A percentile compares a stretch with the other conserved stretches of the same genome.
These are phyloP conservation scores for Hammondia hammondi DNA, from an alignment of 169 alveolate genomes.

Conservation along the genomic window DNA sequence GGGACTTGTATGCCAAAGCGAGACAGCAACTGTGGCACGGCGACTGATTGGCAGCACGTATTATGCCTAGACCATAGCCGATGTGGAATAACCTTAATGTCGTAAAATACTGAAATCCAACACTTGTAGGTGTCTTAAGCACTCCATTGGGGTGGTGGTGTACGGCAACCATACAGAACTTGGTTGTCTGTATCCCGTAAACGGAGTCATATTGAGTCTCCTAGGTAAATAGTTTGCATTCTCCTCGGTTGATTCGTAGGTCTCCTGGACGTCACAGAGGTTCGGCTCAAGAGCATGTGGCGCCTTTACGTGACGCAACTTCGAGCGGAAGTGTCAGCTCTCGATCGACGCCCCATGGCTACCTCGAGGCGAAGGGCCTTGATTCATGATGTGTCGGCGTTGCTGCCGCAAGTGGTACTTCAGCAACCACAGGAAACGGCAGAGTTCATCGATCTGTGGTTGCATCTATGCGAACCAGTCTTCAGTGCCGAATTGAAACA, in stretches of 20 bases:
- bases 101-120: too few species aligned
- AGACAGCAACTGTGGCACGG: too few species aligned
- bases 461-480: constrained; percentile 1
- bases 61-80: too few species aligned
- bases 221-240: background rate
- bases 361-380: background rate
- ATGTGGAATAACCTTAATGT: too few species aligned
- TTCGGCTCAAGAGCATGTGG: background rate
- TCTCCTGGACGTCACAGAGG: background rate
- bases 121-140: too few species aligned
- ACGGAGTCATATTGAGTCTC: too few species aligned
- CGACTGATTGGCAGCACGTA: too few species aligned
- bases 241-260: background rate
- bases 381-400: background rate
- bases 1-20: too few species aligned
- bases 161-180: too few species aligned
- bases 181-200: background rate
- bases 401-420: constrained; percentile 33
- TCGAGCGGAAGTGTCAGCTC: background rate
- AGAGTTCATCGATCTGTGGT: background rate
- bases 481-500: background rate
- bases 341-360: background rate
- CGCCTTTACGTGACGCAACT: background rate
- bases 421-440: constrained; percentile 9
- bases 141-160: too few species aligned